Base-by-base conservation (phyloP, 345 rosid species). In the Microcos paniculata region DNA sequence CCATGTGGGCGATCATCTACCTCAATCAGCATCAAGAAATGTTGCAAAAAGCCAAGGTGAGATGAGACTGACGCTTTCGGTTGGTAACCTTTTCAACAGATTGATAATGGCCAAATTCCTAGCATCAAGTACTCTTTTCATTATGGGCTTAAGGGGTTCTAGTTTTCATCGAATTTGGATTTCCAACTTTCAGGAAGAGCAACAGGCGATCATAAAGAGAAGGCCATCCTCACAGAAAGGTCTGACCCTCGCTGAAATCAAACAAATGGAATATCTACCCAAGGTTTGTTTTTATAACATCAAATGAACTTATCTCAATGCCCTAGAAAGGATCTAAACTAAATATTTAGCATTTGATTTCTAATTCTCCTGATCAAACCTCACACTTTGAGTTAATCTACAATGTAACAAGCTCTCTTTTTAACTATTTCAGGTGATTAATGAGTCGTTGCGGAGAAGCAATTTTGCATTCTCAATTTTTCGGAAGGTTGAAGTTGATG, bases 201-300 rank as follows among this genome's bases (percentile, higher is more conserved):
- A 84, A 79, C 80, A 82, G 42, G 77, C 70, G 58, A 79, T 85
- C 2, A 16, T 77, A 24, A 65, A 76, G 65, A 77, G 72, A 49
- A 84, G 84, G 71, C 73, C 78, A n/a, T 52, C 78, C 1, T 16
- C 75, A 1, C 86, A 82, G 18, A 80, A 80, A 48, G 81, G 80
- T 31, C 62, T 84, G 75, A 82, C 77, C 15, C 77, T 80, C 21
- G 72, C 75, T 43, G 87, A 85, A 79, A 64, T 79, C 43, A 82
- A 81, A 79, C 82, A 84, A 51, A 84, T 87, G 85, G 71, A 82
- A 15, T 87, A 79, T 74, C 83, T 85, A 48, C 80, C 58, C 13
- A 84, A 84, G 88, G 87, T 83, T 65, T 14, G 64, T 43, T 14
- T 14, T 49, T 51, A 24, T 31, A 14, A 6, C 35, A 31, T 61